Percentiles rank a stretch among this genome's conserved stretches.
Evolutionary conservation across 257 asterid genomes (phyloP).

Genomic region (Rehmannia glutinosa): DNA sequence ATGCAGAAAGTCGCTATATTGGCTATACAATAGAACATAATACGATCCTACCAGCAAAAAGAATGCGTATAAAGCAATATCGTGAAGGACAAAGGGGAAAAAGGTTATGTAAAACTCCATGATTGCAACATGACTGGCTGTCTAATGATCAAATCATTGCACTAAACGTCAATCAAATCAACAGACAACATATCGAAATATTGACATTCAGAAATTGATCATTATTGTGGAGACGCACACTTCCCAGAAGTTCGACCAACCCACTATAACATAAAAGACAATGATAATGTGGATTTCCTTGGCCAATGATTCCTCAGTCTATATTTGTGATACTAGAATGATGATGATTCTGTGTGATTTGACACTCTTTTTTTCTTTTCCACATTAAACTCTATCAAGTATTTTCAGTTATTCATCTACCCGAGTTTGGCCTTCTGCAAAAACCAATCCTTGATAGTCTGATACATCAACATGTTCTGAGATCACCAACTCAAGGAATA

Average conservation of each 20-base stretch:
- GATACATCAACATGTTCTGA: neutral
- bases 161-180: neutral
- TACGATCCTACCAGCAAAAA: neutral
- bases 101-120: too few species aligned
- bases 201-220: neutral
- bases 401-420: too few species aligned
- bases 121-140: neutral
- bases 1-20: neutral
- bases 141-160: neutral
- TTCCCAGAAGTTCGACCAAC: constrained; percentile 2
- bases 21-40: neutral
- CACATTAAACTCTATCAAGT: too few species aligned
- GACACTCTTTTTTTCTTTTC: neutral
- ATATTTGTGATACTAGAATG: neutral
- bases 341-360: neutral
- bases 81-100: neutral
- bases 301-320: neutral
- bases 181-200: neutral
- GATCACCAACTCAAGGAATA: neutral
- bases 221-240: neutral
- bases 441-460: neutral
- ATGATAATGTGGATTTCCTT: too few species aligned
- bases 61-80: neutral
- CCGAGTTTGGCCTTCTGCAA: constrained; percentile 1
- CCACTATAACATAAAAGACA: constrained; percentile 8